Base-by-base conservation (phyloP, 495 filamentous ascomycete species). In the Talaromyces trachyspermus region DNA sequence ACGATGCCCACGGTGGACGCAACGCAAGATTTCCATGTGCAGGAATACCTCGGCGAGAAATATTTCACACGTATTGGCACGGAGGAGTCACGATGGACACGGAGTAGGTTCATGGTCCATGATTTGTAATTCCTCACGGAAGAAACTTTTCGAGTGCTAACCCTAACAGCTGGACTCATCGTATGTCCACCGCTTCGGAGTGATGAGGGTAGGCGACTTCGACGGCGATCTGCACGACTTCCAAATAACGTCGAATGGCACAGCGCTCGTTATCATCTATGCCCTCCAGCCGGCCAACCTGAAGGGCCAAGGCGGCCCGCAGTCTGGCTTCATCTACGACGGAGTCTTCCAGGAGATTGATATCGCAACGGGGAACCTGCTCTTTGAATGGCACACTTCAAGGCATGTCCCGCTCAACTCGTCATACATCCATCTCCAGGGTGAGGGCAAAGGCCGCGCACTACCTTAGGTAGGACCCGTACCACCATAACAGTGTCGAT, bases 401-500 rank as follows among this genome's bases (percentile, higher is more conserved):
- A 48, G 62, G 5, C 59, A 64, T 40, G 61, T 63, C 32, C 33
- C 40, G n/a, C n/a, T n/a, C n/a, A n/a, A n/a, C n/a, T n/a, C n/a
- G n/a, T n/a, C n/a, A n/a, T n/a, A n/a, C n/a, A n/a, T n/a, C n/a
- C n/a, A n/a, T n/a, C n/a, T n/a, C n/a, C n/a, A n/a, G n/a, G n/a
- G n/a, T n/a, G n/a, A n/a, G n/a, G n/a, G n/a, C n/a, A n/a, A n/a
- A n/a, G n/a, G n/a, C 36, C 2, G 17, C 25, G 25, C 5, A 49
- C n/a, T 18, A 24, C 14, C 46, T 36, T 2, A n/a, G n/a, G n/a
- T 49, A 41, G 8, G 76, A 83, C 51, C 80, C 77, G 56, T 76
- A 80, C 58, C 77, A 80, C 51, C 71, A 80, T 53, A 80, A 80
- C 57, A 70, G 73, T n/a, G 66, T 80, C 35, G 78, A 80, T 56